Conservation (phyloP, 2,329 filamentous ascomycete species). For the Purpureocillium takamizusanense region DNA sequence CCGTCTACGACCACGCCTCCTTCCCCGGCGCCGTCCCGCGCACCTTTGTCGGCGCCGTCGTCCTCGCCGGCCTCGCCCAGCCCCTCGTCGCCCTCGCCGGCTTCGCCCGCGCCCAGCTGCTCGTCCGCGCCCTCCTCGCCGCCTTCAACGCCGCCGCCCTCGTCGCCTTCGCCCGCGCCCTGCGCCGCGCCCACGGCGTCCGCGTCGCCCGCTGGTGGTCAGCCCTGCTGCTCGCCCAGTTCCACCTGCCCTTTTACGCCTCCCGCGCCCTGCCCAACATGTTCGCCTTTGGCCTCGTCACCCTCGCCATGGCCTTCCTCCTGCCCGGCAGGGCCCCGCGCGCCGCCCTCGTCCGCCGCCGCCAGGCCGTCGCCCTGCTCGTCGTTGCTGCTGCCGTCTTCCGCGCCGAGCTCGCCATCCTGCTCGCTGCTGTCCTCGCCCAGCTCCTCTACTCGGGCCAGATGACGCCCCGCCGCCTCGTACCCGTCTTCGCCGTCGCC, state of each 20-base stretch:
- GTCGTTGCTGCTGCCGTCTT: constrained; percentile 78
- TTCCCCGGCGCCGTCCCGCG: constrained; percentile 90
- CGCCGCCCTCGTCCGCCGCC: constrained; percentile 34
- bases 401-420: constrained; percentile 77
- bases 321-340: constrained; percentile 22
- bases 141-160: constrained; percentile 64
- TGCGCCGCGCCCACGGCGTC: constrained; percentile 60
- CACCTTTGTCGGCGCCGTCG: constrained; percentile 74
- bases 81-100: constrained; percentile 52
- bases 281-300: constrained; percentile 83
- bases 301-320: constrained; percentile 48
- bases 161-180: constrained; percentile 51
- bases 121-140: constrained; percentile 71
- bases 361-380: constrained; percentile 62
- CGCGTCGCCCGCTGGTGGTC: constrained; percentile 70
- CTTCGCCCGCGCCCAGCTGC: constrained; percentile 45
- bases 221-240: constrained; percentile 71
- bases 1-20: constrained; percentile 76
- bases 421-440: constrained; percentile 60
- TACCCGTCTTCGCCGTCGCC: constrained; percentile 58
- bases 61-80: constrained; percentile 64
- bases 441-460: constrained; percentile 51
- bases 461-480: constrained; percentile 45
- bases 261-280: constrained; percentile 90
- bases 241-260: constrained; percentile 88